Evolutionary conservation across 2,329 filamentous ascomycete genomes (phyloP), one percentile per base, ranked within the genome.

Genomic region (Juglanconis sp.): DNA sequence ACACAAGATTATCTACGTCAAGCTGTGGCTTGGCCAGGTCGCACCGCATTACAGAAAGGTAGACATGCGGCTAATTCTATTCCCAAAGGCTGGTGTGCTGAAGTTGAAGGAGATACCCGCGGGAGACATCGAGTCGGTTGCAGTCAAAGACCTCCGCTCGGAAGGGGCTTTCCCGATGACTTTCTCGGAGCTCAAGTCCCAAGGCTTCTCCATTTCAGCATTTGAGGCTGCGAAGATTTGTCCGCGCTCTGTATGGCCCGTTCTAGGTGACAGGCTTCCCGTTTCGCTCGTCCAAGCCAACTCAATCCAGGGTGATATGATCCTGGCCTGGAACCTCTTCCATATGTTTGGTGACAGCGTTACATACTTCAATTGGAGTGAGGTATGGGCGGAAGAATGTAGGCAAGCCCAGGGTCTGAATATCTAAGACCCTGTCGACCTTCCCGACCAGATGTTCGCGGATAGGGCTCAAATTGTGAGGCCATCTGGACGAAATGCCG

Each of bases 301-400:
- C 61, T 71, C 71, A 59, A 69, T 71, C 42, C 57, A 59, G 3
- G 70, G 70, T 6, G 70, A 69, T 13, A 35, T 72, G 47, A 60
- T 72, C 11, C 49, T 72, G 57, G 66, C 56, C 17, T 61, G 63
- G 61, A 61, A 61, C 53, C 66, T 68, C 58, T 68, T 73, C 31
- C 73, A 75, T 50, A 67, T 74, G 62, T 66, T 68, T 40, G 72
- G 71, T 7, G 73, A 75, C 32, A 71, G 68, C n/a, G 71, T 65
- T 11, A 63, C 67, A 11, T 73, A 69, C 53, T 70, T 65, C 48
- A 67, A 63, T 47, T 71, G 69, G 67, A 67, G 68, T n/a, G 65
- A 70, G 56, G 67, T 71, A 10, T 73, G 72, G 71, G 72, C 73
- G 13, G 71, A 74, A 59, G 71, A 71, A 49, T 73, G 71, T 50